Evolutionary conservation across 2,329 filamentous ascomycete species (phyloP), one percentile per base, ranked within the genome.

Genomic region (Corynespora cassiicola): DNA sequence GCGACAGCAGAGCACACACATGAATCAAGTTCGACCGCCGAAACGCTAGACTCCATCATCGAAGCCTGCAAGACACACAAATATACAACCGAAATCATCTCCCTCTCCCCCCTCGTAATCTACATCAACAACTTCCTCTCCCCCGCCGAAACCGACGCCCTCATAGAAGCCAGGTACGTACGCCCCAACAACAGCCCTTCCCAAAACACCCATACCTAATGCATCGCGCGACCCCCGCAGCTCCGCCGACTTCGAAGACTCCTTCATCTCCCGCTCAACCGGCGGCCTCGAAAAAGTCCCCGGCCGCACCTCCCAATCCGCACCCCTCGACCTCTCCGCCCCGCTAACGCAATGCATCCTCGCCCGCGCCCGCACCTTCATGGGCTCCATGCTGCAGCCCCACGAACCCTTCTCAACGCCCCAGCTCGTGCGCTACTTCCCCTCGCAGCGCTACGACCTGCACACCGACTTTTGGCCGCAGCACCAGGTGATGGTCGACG

Each of bases 61-160:
- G 29, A 45, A 29, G 38, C 41, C 28, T 61, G 57, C 28, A 19
- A 40, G 7, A 16, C 28, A 2, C 55, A 61, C 30, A 48, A 43
- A n/a, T 58, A 59, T 25, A 58, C 47, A 1, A 58, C 49, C n/a
- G 49, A 59, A 25, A 57, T 61, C 21, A 42, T 61, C 15, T 61
- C 57, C 7, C 39, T 58, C 2, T 45, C 54, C 23, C 57, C 56
- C 4, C 41, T 61, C 1, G 36, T 61, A 9, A 50, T 61, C 2
- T 61, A 61, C 41, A 59, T 59, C 47, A 61, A 56, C 36, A 58
- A 59, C 38, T 61, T 61, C 39, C 58, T 54, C 10, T 50, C 47
- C 3, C 17, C 20, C 5, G 33, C 24, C 8, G 57, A 61, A 44
- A 49, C 56, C 2, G 49, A 58, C 25, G 42, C 50, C 4, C 42